Conservation (phyloP, 202 grass and related monocot species). For the Setaria italica region DNA sequence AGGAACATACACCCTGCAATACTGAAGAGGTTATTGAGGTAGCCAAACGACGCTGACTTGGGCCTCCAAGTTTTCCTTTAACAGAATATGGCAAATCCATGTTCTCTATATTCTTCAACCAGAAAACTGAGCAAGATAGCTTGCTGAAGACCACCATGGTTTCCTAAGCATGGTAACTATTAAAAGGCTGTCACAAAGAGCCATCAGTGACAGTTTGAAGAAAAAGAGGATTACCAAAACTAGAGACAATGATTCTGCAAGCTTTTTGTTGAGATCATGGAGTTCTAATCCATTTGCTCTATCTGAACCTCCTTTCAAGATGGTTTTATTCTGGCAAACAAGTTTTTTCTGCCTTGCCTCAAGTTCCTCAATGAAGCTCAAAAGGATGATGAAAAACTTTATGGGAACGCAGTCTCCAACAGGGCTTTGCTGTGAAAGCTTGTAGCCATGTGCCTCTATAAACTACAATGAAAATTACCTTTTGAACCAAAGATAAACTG, state of each 20-base stretch:
- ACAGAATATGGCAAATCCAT: slow-evolving; percentile 79
- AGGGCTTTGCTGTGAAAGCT: slow-evolving; percentile 58
- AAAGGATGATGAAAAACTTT: slow-evolving; percentile 78
- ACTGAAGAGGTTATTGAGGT: slow-evolving; percentile 71
- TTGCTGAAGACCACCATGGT: slow-evolving; percentile 64
- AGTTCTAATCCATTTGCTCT: slow-evolving; percentile 42
- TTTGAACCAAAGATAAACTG: slow-evolving; percentile 32
- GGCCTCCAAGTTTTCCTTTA: slow-evolving; percentile 94
- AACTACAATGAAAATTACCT: slow-evolving; percentile 55
- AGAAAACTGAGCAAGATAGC: slow-evolving; percentile 70
- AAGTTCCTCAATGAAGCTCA: slow-evolving; percentile 86
- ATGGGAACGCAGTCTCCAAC: slow-evolving; percentile 53
- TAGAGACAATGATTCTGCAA: slow-evolving; percentile 51
- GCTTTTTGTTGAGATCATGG: slow-evolving; percentile 52
- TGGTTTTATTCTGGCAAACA: slow-evolving; percentile 39
- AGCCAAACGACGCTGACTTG: slow-evolving; percentile 78
- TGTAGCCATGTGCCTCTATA: slow-evolving; percentile 53
- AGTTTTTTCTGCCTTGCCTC: slow-evolving; percentile 53
- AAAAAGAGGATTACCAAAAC: slow-evolving; percentile 69
- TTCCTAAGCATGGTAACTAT: slow-evolving; percentile 55
- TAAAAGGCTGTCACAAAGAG: slow-evolving; percentile 18
- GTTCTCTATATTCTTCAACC: slow-evolving; percentile 56
- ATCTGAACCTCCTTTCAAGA: slow-evolving; percentile 28
- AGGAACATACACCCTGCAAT: slow-evolving; percentile 75
- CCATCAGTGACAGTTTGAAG: slow-evolving; percentile 20